Evolutionary conservation across 768 basidiomycete species (phyloP), one percentile per base, ranked within the genome.

Genomic region (Dentipellis fragilis): DNA sequence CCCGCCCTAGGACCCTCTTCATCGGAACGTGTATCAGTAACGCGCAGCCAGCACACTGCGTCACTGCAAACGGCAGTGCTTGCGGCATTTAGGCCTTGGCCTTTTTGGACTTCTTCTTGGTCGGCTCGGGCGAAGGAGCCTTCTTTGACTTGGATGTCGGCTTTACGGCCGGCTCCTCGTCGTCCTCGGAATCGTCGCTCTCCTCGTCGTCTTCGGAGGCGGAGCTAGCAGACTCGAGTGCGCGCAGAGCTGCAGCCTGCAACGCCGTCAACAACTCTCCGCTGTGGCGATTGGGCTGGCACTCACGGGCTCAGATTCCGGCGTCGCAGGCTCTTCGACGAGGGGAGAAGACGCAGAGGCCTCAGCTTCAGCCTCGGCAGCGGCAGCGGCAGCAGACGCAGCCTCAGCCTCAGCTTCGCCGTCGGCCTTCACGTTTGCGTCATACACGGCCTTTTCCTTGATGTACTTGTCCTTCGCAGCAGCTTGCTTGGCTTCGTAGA

Each of bases 381-480:
- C n/a, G 17, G 21, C 34, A 6, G 38, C 11, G 19, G 52, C 39
- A 7, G 34, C 22, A 40, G 46, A 19, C 10, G 47, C 12, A 10
- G 45, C 39, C 22, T 45, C 34, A 10, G 34, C 55, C 10, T 21
- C 54, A 2, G 51, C 34, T 53, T 36, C 54, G 4, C 38, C 54
- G 17, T 17, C 17, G 4, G 40, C 46, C 17, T n/a, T 45, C 0
- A 42, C 71, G 57, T 79, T 74, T 35, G 76, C 79, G 52, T 85
- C 84, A 65, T 88, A 89, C 8, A 77, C 79, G 42, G 74, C 76
- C 66, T 89, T 83, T 48, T 84, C 78, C 36, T 73, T 72, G 9
- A 81, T 75, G 64, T 87, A 92, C 38, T 74, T 71, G 57, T 76
- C 74, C 66, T 88, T 89, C n/a, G 81, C 82, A 38, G 66, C 73